Evolutionary conservation across 306 rosid species (phyloP), one percentile per base, ranked within the genome.

Genomic region (Lupinus albus): DNA sequence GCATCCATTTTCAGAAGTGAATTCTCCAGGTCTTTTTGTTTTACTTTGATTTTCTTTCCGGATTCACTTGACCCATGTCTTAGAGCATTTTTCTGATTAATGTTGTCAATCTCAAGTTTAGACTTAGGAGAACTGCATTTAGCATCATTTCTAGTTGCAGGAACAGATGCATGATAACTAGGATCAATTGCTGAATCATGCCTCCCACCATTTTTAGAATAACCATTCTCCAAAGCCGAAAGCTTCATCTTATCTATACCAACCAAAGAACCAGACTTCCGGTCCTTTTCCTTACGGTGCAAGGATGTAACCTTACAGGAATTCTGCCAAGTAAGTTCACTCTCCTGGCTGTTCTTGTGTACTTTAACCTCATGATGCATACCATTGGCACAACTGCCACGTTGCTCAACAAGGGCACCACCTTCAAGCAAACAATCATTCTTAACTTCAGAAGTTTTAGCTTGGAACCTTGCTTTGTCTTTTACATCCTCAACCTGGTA

Each of bases 151-250:
- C 57, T 61, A 56, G 51, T 75, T 62, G 70, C 78, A 17, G 74
- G 46, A 75, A 60, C 79, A 52, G 63, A 58, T 60, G 68, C 60
- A 28, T n/a, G 68, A 56, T 79, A 62, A 75, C 64, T 73, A 20
- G 72, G 68, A 57, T 73, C 82, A 74, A 74, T 61, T 68, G 78
- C 79, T 55, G 82, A 58, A 38, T 64, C 78, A 66, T 25, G 58
- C 32, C 60, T 74, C 64, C 68, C 76, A 65, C 68, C 74, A 74
- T 63, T 80, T 69, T 78, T 81, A 41, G 84, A 73, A 81, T 59
- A 69, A 64, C 71, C 77, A 76, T 50, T 73, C 74, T 61, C 82
- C 14, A 71, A 76, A 82, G 71, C 83, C 38, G 60, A 83, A 62
- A 54, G 70, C 76, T 82, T 84, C 45, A 14, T 56, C 58, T 78